Percentiles rank a stretch among this genome's conserved stretches.
Conservation (phyloP, 2,329 filamentous ascomycete genomes). For the Apiospora koreana region DNA sequence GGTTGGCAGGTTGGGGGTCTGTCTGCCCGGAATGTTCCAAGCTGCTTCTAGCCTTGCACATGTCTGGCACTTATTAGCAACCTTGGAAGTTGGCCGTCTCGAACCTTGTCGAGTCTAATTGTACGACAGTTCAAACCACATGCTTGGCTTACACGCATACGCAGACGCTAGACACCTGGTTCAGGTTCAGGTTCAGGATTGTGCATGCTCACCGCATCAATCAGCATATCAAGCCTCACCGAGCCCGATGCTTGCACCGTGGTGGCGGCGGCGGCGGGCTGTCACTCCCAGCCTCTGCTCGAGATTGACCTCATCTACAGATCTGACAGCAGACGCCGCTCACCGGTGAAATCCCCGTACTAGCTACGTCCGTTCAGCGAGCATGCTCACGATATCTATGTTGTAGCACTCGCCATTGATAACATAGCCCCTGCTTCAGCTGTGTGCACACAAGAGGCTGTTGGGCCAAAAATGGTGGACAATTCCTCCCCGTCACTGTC, state of each 20-base stretch:
- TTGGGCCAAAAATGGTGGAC: no score
- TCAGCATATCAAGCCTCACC: not conserved
- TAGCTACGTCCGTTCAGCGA: not conserved
- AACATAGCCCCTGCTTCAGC: not conserved
- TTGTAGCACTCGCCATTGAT: not conserved
- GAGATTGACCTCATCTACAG: not conserved
- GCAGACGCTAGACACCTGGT: not conserved
- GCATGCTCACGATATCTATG: not conserved
- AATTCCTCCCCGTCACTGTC: not conserved
- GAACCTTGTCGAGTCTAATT: conserved; percentile 5
- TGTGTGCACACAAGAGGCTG: not conserved
- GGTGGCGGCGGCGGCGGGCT: not conserved
- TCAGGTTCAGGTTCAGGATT: not conserved
- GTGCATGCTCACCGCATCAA: conserved; percentile 3
- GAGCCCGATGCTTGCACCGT: not conserved
- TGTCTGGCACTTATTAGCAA: not conserved
- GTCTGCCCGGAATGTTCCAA: not conserved
- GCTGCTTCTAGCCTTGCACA: not conserved
- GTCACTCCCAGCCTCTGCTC: not conserved
- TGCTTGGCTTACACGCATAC: not conserved
- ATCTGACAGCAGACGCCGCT: not conserved
- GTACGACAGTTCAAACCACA: not conserved
- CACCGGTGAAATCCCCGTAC: not conserved
- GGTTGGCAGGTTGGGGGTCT: not conserved
- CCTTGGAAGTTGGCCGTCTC: not conserved